phyloP scores from a whole-genome alignment of 2,329 filamentous ascomycete species.

The Calcarisporium arbuscula region DNA sequence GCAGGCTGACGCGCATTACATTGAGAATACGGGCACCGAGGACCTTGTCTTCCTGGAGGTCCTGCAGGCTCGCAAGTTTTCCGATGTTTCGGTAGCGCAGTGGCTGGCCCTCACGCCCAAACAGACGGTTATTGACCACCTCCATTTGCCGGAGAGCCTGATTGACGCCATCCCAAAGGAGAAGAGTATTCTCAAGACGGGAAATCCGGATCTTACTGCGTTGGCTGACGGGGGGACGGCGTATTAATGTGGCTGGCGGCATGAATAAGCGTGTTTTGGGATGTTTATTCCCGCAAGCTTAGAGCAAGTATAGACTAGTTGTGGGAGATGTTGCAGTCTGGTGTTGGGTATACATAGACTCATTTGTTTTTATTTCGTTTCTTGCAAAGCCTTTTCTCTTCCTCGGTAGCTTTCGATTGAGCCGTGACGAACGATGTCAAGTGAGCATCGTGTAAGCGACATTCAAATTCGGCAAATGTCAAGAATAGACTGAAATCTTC shows the following conservation, averaged over 20 bases:
- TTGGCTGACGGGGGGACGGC: conserved; percentile 13
- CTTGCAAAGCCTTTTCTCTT: no score
- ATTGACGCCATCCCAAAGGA: conserved; percentile 31
- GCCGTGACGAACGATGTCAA: no score
- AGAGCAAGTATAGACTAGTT: no score
- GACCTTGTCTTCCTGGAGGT: conserved; percentile 56
- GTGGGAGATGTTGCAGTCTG: no score
- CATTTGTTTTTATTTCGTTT: no score
- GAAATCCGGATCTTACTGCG: conserved; percentile 30
- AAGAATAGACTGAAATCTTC: no score
- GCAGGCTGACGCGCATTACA: conserved; percentile 43
- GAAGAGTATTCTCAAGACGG: conserved; percentile 36
- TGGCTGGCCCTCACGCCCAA: conserved; percentile 52
- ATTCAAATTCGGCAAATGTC: no score
- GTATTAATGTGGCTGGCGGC: no score
- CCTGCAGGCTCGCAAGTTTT: conserved; percentile 43
- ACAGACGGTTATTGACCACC: conserved; percentile 52
- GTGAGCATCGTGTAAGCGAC: no score
- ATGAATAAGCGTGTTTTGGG: conserved; percentile 7
- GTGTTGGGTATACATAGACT: no score
- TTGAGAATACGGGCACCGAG: conserved; percentile 54
- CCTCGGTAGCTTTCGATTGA: no score
- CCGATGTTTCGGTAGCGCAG: conserved; percentile 50
- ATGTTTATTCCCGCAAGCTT: conserved; percentile 5
- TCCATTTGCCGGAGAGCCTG: conserved; percentile 33